Evolutionary conservation across 148 eudicot species (phyloP).

Genomic region (Euryodendron excelsum): DNA sequence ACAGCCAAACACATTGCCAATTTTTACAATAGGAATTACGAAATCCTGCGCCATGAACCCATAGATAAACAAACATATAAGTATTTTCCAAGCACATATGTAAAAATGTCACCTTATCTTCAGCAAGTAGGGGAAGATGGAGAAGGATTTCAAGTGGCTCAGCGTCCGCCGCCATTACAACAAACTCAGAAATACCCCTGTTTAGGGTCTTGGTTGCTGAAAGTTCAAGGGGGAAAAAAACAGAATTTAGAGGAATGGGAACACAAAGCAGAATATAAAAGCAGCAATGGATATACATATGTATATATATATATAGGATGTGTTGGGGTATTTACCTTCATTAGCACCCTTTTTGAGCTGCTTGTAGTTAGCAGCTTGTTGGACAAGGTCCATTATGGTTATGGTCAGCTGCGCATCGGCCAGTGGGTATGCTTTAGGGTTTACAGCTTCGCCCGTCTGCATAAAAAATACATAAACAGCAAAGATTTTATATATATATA

Average conservation of each 20-base stretch:
- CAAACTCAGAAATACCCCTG: slow-evolving; percentile 82
- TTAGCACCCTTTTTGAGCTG: slow-evolving; percentile 73
- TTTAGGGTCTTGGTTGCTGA: slow-evolving; percentile 80
- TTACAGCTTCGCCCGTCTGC: slow-evolving; percentile 59
- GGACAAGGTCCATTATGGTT: slow-evolving; percentile 69
- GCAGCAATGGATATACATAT: too few relatives aligned
- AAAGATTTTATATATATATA: not conserved
- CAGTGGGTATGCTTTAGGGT: slow-evolving; percentile 77
- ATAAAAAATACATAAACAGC: not conserved
- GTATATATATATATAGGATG: too few relatives aligned
- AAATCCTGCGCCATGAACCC: too few relatives aligned
- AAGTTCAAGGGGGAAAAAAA: slow-evolving; percentile 10
- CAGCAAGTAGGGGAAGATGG: slow-evolving; percentile 79
- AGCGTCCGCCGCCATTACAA: slow-evolving; percentile 83
- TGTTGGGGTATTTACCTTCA: slow-evolving; percentile 18
- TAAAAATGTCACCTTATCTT: slow-evolving; percentile 57
- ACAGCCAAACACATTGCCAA: not conserved
- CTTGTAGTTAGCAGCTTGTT: slow-evolving; percentile 75
- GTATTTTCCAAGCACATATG: not conserved
- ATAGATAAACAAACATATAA: too few relatives aligned
- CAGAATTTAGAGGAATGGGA: not conserved
- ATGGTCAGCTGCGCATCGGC: slow-evolving; percentile 70
- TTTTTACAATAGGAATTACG: not conserved
- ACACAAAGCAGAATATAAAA: too few relatives aligned
- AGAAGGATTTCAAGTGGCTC: slow-evolving; percentile 86